Conservation (phyloP, 169 alveolate species). For the Cyclospora cayetanensis region DNA sequence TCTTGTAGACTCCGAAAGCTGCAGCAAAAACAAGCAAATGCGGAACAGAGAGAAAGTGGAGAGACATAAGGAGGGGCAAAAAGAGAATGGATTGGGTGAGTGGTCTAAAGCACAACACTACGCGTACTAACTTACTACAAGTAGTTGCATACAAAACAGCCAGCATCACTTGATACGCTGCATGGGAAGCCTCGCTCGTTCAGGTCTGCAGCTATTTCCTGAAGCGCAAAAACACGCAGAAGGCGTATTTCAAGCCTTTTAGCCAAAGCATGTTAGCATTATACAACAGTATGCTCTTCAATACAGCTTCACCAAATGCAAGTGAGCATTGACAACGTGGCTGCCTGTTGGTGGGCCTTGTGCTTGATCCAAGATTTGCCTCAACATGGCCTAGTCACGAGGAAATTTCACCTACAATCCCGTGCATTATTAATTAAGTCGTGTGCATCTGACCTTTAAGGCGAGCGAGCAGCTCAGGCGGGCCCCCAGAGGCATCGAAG, state of each 20-base stretch:
- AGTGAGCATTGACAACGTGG: no score
- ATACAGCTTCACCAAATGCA: no score
- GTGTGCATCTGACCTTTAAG: background rate
- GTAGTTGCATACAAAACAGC: conserved; percentile 42
- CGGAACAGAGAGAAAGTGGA: background rate
- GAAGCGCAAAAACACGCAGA: background rate
- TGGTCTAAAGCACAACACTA: background rate
- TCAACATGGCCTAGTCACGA: no score
- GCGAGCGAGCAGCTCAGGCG: background rate
- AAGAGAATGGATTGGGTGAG: no score
- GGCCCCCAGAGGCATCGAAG: background rate
- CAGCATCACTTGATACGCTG: conserved; percentile 14
- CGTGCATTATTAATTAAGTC: no score
- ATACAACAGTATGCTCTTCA: no score
- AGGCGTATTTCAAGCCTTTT: no score
- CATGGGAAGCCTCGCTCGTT: conserved; percentile 14
- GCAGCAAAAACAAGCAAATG: background rate
- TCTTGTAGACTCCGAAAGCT: conserved; percentile 32
- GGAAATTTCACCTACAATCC: no score
- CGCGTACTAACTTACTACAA: conserved; percentile 1
- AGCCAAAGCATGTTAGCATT: no score
- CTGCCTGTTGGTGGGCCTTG: no score
- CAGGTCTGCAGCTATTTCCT: conserved; percentile 33
- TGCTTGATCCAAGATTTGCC: no score
- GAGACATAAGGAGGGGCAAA: background rate